Conservation (phyloP, 495 filamentous ascomycete genomes). For the Lentithecium fluviatile region DNA sequence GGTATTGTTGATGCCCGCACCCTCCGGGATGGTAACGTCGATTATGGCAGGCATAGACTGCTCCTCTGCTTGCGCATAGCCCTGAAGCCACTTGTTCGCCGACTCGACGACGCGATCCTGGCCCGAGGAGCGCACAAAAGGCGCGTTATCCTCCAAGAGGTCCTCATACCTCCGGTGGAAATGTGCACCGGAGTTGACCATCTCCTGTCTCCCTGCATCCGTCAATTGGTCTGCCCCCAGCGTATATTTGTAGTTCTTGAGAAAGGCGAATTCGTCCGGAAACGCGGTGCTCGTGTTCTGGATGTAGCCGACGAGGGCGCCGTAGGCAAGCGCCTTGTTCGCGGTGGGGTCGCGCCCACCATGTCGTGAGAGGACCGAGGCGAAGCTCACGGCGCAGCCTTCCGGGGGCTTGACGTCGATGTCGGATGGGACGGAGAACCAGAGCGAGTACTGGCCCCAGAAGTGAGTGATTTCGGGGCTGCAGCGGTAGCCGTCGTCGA, state of each 20-base stretch:
- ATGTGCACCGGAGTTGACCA: conserved; percentile 69
- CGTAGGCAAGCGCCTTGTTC: conserved; percentile 50
- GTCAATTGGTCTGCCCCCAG: conserved; percentile 77
- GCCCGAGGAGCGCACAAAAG: conserved; percentile 71
- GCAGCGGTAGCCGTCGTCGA: conserved; percentile 64
- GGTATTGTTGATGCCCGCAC: conserved; percentile 67
- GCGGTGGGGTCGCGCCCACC: conserved; percentile 77
- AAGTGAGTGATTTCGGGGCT: conserved; percentile 58
- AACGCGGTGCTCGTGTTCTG: conserved; percentile 58
- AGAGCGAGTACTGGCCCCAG: conserved; percentile 89
- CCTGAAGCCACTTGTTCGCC: conserved; percentile 68
- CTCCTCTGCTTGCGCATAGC: conserved; percentile 61
- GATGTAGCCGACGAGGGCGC: conserved; percentile 50
- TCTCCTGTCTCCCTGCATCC: conserved; percentile 65
- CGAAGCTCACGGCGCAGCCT: conserved; percentile 71
- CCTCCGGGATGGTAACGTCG: conserved; percentile 62
- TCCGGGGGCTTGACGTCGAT: conserved; percentile 57
- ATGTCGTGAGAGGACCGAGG: conserved; percentile 75
- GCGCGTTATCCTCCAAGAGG: conserved; percentile 54
- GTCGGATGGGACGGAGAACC: conserved; percentile 66
- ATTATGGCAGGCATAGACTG: conserved; percentile 44
- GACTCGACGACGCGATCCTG: conserved; percentile 72
- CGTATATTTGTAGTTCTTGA: conserved; percentile 66
- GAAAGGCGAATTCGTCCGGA: conserved; percentile 59
- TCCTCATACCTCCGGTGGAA: conserved; percentile 69